Conservation (phyloP, 768 basidiomycete species). For the Xanthoconium purpureum region DNA sequence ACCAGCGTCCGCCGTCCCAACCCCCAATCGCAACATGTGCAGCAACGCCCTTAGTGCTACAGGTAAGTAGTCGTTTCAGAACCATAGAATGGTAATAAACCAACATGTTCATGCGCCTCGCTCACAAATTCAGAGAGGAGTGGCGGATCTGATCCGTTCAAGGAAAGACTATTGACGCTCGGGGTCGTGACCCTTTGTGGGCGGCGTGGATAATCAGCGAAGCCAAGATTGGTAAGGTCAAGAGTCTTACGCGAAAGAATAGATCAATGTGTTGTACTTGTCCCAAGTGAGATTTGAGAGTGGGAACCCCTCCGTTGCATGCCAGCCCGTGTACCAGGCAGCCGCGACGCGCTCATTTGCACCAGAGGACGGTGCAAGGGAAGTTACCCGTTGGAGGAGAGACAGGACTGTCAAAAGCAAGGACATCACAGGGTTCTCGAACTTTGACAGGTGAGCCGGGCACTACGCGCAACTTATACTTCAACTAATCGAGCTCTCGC, state of each 20-base stretch:
- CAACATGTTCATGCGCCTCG: constrained; percentile 36
- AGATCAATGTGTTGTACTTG: constrained; percentile 68
- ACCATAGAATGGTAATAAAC: constrained; percentile 5
- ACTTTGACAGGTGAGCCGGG: background rate
- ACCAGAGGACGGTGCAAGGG: background rate
- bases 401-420: constrained; percentile 3
- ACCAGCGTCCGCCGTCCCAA: constrained; percentile 65
- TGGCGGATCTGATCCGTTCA: constrained; percentile 43
- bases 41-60: constrained; percentile 46
- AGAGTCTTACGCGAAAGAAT: constrained; percentile 57
- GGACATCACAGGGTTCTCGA: background rate
- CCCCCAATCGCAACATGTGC: constrained; percentile 66
- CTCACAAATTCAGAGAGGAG: constrained; percentile 57
- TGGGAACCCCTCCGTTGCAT: constrained; percentile 50
- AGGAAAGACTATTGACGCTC: constrained; percentile 28
- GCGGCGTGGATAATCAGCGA: background rate
- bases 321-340: constrained; percentile 48
- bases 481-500: background rate
- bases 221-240: background rate
- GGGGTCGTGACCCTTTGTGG: constrained; percentile 33
- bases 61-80: background rate
- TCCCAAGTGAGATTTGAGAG: constrained; percentile 57
- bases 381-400: background rate
- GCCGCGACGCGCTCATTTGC: constrained; percentile 36
- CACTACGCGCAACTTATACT: constrained; percentile 8